phyloP scores from a whole-genome alignment of 331 rosid genomes.

The Quercus phellos region DNA sequence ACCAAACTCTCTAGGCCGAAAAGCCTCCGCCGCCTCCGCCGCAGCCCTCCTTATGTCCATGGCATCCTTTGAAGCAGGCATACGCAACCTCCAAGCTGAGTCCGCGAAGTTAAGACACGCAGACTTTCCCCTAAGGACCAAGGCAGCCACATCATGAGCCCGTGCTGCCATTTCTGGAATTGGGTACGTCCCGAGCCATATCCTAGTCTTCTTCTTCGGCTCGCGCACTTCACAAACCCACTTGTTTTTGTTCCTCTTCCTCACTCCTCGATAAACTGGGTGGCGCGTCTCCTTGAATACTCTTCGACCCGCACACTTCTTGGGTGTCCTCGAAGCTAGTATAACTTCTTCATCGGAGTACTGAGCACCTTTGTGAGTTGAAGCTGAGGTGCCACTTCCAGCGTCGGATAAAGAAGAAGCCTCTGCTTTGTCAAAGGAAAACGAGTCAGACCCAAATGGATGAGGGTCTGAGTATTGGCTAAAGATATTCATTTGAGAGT shows the following conservation, averaged over 20 bases:
- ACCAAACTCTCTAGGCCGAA: conserved; percentile 13
- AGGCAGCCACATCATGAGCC: conserved; percentile 79
- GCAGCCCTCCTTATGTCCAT: conserved; percentile 56
- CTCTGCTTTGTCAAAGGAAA: background rate
- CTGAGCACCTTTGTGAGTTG: background rate
- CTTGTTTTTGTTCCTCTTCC: conserved; percentile 58
- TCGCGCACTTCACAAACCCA: conserved; percentile 89
- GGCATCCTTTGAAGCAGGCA: conserved; percentile 42
- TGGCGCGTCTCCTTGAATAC: conserved; percentile 78
- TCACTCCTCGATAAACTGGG: conserved; percentile 71
- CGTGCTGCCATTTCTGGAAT: conserved; percentile 86
- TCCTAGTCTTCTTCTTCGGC: conserved; percentile 50
- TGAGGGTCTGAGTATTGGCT: conserved; percentile 1
- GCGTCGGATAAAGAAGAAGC: conserved; percentile 10
- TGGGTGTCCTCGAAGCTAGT: conserved; percentile 53
- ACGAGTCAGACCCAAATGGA: background rate
- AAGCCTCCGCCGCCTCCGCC: conserved; percentile 44
- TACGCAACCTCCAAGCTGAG: conserved; percentile 42
- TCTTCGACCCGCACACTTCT: conserved; percentile 62
- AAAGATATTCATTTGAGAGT: background rate
- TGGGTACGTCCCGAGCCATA: conserved; percentile 79
- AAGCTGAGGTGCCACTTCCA: background rate
- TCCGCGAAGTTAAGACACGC: conserved; percentile 79
- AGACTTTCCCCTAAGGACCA: conserved; percentile 42
- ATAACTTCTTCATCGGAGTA: conserved; percentile 42